Conservation (phyloP, 2,329 filamentous ascomycete species). For the Hymenoscyphus occultus region DNA sequence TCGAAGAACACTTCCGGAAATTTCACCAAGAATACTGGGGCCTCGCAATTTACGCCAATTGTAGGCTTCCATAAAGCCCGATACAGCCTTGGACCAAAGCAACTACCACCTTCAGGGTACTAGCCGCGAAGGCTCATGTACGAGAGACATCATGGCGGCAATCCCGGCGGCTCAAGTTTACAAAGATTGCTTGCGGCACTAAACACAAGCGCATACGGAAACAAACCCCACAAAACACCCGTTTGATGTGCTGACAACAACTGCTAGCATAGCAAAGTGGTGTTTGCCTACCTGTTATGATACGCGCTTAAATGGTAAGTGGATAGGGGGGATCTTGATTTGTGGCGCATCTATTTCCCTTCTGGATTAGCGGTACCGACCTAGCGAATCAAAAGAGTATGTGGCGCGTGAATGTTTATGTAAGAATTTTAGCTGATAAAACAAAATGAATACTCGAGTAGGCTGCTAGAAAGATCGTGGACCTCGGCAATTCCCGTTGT, state of each 20-base stretch:
- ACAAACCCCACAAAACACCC: not conserved
- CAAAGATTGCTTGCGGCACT: not conserved
- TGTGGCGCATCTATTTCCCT: not conserved
- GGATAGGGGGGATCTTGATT: not conserved
- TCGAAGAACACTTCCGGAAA: not conserved
- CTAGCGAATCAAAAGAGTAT: not conserved
- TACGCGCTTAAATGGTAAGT: not conserved
- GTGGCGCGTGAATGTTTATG: not conserved
- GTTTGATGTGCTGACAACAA: not conserved
- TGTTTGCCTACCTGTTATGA: not conserved
- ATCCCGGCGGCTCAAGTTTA: not conserved
- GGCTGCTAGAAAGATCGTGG: not conserved
- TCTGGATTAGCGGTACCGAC: constrained; percentile 3
- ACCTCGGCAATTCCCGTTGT: not conserved
- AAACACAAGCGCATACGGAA: not conserved
- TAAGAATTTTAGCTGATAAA: not conserved
- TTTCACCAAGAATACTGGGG: not conserved
- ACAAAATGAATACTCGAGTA: not conserved
- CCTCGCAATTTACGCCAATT: not conserved
- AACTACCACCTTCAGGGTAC: not conserved
- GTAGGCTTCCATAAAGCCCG: not conserved
- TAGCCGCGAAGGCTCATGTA: not conserved
- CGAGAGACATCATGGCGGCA: not conserved
- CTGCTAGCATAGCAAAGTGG: not conserved
- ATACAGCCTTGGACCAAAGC: not conserved